phyloP scores from a whole-genome alignment of 177 flowering plant genomes.

The Vitis hybrid region DNA sequence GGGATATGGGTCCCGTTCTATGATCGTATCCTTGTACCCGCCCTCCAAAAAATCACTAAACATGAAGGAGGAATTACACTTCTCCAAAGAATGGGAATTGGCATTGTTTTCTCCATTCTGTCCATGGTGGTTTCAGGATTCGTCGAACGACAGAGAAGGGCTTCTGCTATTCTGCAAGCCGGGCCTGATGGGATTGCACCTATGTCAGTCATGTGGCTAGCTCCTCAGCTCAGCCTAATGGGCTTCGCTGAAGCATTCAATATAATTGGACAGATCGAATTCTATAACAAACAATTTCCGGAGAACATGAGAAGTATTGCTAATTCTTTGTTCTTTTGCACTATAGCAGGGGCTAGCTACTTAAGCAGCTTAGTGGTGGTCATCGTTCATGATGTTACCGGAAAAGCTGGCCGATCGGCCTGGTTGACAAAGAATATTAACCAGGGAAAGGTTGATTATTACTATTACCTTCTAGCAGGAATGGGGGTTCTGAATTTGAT shows the following conservation, averaged over 20 bases:
- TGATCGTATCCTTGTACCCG: constrained; percentile 51
- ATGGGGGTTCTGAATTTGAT: constrained; percentile 46
- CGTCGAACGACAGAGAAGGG: constrained; percentile 38
- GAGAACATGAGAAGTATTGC: constrained; percentile 62
- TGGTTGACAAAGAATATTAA: constrained; percentile 63
- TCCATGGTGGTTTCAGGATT: constrained; percentile 52
- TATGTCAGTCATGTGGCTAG: constrained; percentile 49
- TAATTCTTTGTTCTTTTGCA: constrained; percentile 37
- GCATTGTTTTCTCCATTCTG: constrained; percentile 41
- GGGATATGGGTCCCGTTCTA: constrained; percentile 53
- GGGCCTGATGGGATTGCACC: constrained; percentile 23
- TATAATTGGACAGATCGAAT: constrained; percentile 55
- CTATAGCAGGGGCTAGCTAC: constrained; percentile 47
- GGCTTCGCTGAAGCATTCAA: constrained; percentile 61
- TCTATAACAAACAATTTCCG: constrained; percentile 55
- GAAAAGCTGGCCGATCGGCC: constrained; percentile 28
- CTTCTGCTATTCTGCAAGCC: constrained; percentile 21
- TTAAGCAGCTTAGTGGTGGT: constrained; percentile 37
- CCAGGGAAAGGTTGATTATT: constrained; percentile 48
- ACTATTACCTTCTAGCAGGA: constrained; percentile 50
- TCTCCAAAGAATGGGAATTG: constrained; percentile 55
- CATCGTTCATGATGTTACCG: constrained; percentile 39
- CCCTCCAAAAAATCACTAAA: constrained; percentile 33
- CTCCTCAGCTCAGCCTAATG: constrained; percentile 55
- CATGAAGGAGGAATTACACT: constrained; percentile 50